Evolutionary conservation across 2,329 filamentous ascomycete genomes (phyloP).

Genomic region (Pseudocercospora fuligena): DNA sequence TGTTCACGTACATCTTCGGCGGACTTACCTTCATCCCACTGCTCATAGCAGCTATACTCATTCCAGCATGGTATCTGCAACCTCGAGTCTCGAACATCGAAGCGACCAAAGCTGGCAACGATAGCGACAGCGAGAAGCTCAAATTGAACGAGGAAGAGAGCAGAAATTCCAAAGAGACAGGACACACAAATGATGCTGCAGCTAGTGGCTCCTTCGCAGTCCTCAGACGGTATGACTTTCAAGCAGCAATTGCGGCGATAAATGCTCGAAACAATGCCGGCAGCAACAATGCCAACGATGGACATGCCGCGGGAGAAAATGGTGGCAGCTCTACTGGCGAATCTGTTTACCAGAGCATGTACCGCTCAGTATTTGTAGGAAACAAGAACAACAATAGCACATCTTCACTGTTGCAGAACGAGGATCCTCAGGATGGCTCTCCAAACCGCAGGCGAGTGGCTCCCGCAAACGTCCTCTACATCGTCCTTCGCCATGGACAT

Average conservation of each 20-base stretch:
- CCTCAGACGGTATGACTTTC: constrained; percentile 39
- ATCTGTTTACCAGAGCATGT: constrained; percentile 98
- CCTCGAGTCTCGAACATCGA: constrained; percentile 22
- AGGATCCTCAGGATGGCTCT: constrained; percentile 13
- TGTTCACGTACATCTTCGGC: constrained; percentile 80
- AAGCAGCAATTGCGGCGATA: constrained; percentile 36
- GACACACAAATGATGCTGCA: constrained; percentile 29
- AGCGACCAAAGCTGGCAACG: constrained; percentile 14
- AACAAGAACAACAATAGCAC: constrained; percentile 54
- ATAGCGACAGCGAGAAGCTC: constrained; percentile 9
- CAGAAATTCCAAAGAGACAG: constrained; percentile 18
- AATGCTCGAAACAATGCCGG: constrained; percentile 29
- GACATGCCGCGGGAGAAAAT: constrained; percentile 18
- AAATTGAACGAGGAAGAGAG: constrained; percentile 18
- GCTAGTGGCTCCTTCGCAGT: constrained; percentile 41
- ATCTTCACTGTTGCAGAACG: constrained; percentile 31
- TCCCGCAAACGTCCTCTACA: constrained; percentile 39
- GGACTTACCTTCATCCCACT: constrained; percentile 87
- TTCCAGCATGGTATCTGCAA: constrained; percentile 71
- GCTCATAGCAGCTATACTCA: constrained; percentile 63
- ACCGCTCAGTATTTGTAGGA: constrained; percentile 90
- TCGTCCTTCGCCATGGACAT: constrained; percentile 75
- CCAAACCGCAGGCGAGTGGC: constrained; percentile 25
- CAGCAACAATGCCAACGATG: constrained; percentile 18
- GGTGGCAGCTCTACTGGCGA: constrained; percentile 65